These are phyloP conservation scores for Nakazawaea anatomiae DNA, from an alignment of 805 yeast genomes.

Conservation along the genomic window DNA sequence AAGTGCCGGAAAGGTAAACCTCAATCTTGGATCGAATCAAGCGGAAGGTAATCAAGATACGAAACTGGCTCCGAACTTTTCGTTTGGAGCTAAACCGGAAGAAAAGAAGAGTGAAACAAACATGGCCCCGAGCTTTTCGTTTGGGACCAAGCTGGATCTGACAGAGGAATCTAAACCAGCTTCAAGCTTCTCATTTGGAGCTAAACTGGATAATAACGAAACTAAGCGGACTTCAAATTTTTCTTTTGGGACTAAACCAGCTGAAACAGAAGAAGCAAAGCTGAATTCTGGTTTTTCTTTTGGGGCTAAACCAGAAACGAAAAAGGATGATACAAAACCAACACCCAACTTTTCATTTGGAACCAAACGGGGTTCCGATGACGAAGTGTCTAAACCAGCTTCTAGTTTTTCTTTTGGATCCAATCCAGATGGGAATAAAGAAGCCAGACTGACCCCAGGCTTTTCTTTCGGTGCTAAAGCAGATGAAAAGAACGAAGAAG, in stretches of 20 bases:
- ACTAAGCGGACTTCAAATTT: constrained; percentile 11
- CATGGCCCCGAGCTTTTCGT: constrained; percentile 14
- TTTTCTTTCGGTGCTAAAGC: constrained; percentile 12
- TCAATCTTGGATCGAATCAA: not conserved
- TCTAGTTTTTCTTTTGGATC: constrained; percentile 14
- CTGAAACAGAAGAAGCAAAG: constrained; percentile 4
- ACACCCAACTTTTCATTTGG: constrained; percentile 11
- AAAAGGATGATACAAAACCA: constrained; percentile 8
- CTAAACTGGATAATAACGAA: constrained; percentile 2
- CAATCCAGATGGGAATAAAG: constrained; percentile 6
- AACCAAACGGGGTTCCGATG: not conserved
- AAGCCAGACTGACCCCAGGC: constrained; percentile 8
- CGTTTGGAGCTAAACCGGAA: constrained; percentile 13
- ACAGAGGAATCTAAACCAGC: constrained; percentile 5
- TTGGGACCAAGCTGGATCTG: constrained; percentile 13
- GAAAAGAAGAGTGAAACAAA: constrained; percentile 8
- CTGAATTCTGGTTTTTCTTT: constrained; percentile 12
- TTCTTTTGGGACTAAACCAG: constrained; percentile 15
- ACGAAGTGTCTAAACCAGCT: not conserved
- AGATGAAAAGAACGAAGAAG: constrained; percentile 1
- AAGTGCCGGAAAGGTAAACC: not conserved
- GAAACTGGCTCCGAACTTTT: constrained; percentile 9
- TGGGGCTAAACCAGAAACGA: constrained; percentile 10
- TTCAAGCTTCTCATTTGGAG: constrained; percentile 15
- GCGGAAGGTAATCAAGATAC: not conserved